Evolutionary conservation across 306 rosid species (phyloP).

Genomic region (Glycine tomentella): DNA sequence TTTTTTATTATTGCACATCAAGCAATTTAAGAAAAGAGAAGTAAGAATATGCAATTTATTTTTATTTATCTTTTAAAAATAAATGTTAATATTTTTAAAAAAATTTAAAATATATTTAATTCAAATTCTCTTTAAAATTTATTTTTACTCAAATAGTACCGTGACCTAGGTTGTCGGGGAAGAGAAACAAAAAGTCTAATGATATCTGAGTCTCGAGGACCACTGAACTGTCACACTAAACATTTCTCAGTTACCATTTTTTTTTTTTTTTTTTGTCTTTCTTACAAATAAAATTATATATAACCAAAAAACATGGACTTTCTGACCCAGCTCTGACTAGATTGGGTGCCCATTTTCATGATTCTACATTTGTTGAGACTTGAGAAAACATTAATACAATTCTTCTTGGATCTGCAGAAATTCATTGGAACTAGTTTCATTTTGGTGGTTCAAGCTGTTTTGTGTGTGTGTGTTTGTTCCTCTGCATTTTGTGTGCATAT

Average conservation of each 20-base stretch:
- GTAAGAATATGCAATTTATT: not conserved
- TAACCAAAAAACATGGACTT: not conserved
- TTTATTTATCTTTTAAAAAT: not conserved
- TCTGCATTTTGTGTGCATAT: conserved; percentile 9
- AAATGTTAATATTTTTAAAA: not conserved
- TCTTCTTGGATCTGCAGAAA: conserved; percentile 60
- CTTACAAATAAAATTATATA: not conserved
- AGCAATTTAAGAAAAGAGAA: not conserved
- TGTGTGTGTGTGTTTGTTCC: conserved; percentile 18
- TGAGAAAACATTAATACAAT: conserved; percentile 34
- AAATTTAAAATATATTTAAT: not conserved
- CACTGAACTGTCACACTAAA: conserved; percentile 50
- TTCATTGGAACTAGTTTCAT: conserved; percentile 51
- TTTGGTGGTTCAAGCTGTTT: conserved; percentile 26
- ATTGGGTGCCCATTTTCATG: conserved; percentile 46
- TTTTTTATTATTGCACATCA: too few relatives aligned
- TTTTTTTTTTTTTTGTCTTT: conserved; percentile 30
- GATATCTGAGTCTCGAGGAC: conserved; percentile 33
- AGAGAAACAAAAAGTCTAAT: not conserved
- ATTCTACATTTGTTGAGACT: conserved; percentile 46
- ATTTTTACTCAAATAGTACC: conserved; percentile 41
- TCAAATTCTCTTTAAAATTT: not conserved
- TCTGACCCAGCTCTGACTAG: conserved; percentile 45
- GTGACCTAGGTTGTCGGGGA: conserved; percentile 51
- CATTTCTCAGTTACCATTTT: conserved; percentile 14